These are phyloP conservation scores for Cylindrotheca fusiformis DNA, from an alignment of 108 stramenopile species.

Conservation along the genomic window DNA sequence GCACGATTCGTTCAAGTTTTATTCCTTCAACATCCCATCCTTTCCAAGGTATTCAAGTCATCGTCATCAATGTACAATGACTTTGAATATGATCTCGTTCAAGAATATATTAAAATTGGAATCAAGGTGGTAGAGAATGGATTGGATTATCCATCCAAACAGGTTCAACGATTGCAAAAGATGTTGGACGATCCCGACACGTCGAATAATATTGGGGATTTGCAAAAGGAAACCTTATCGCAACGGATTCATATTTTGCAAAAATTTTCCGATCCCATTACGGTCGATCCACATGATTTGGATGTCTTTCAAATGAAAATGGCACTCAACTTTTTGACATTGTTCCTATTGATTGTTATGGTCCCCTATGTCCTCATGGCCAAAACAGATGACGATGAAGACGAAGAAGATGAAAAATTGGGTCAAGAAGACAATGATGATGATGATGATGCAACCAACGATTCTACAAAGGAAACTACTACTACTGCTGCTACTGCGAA, in stretches of 20 bases:
- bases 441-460: neutral
- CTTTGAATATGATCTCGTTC: constrained; percentile 9
- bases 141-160: neutral
- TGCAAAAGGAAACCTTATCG: constrained; percentile 6
- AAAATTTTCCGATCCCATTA: constrained; percentile 2
- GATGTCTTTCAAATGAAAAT: neutral
- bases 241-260: constrained; percentile 10
- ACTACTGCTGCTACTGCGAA: neutral
- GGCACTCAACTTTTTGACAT: constrained; percentile 1
- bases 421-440: neutral
- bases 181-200: constrained; percentile 7
- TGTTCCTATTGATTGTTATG: constrained; percentile 9
- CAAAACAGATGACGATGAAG: constrained; percentile 4
- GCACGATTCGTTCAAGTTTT: neutral
- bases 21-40: neutral
- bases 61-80: neutral
- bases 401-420: constrained; percentile 2
- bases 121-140: constrained; percentile 9
- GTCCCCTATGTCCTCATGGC: constrained; percentile 6
- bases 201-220: neutral
- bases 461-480: neutral
- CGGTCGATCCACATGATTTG: neutral
- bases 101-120: neutral
- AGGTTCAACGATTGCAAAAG: constrained; percentile 17
- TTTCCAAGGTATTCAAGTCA: neutral